Percentiles rank a stretch among this genome's conserved stretches.
phyloP scores from a whole-genome alignment of 768 basidiomycete species.

The Suillus lakei region DNA sequence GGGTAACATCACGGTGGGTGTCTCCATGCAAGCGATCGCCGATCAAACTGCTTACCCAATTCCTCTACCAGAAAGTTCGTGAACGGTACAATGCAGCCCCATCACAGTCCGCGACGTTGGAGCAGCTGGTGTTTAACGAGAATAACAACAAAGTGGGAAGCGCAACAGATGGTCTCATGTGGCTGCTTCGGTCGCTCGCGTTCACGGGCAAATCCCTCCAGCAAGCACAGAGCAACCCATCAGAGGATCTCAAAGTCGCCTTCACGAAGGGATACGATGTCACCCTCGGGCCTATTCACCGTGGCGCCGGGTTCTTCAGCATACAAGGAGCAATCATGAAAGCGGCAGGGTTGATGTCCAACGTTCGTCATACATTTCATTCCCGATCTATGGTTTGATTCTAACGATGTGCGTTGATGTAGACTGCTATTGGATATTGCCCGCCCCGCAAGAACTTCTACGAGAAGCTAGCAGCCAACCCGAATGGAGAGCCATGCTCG shows the following conservation, averaged over 20 bases:
- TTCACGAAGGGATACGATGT: conserved; percentile 83
- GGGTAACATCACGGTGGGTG: conserved; percentile 86
- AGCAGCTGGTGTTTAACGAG: conserved; percentile 84
- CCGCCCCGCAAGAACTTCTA: conserved; percentile 66
- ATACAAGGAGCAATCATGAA: conserved; percentile 3
- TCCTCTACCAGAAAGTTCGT: conserved; percentile 78
- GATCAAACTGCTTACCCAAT: not conserved
- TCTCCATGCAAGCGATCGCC: not conserved
- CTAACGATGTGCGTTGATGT: conserved; percentile 30
- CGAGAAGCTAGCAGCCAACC: conserved; percentile 59
- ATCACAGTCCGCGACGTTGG: conserved; percentile 72
- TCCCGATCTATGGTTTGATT: not conserved
- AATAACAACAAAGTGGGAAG: conserved; percentile 84
- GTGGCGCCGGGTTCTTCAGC: not conserved
- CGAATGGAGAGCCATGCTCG: conserved; percentile 54
- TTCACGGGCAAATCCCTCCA: conserved; percentile 89
- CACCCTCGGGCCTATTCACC: conserved; percentile 3
- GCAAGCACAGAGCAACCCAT: conserved; percentile 66
- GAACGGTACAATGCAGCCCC: conserved; percentile 75
- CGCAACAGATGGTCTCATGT: conserved; percentile 91
- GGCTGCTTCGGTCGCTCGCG: conserved; percentile 89
- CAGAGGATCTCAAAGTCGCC: conserved; percentile 58
- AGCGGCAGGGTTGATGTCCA: conserved; percentile 9
- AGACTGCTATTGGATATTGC: conserved; percentile 68
- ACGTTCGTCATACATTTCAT: not conserved